Conservation (phyloP, 2,329 filamentous ascomycete species). For the Penicillium sp. region DNA sequence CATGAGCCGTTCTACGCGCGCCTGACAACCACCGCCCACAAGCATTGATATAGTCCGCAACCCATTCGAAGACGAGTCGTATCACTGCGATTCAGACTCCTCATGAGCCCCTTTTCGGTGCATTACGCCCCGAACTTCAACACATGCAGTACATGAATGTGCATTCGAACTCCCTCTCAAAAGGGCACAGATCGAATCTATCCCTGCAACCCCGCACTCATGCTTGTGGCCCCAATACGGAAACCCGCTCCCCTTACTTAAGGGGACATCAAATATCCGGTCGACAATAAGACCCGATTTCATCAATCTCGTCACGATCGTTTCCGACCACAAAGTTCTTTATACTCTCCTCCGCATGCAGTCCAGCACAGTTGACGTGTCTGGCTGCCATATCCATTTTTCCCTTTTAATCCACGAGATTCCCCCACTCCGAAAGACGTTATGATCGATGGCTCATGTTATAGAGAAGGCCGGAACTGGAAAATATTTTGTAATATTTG, state of each 20-base stretch:
- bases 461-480: constrained; percentile 38
- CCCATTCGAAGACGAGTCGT: constrained; percentile 16
- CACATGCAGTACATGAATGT: neutral
- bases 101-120: constrained; percentile 12
- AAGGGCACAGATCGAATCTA: neutral
- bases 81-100: constrained; percentile 20
- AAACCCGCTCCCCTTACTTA: neutral
- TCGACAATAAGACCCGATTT: constrained; percentile 3
- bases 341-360: constrained; percentile 13
- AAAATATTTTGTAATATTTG: constrained; percentile 28
- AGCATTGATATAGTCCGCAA: constrained; percentile 17
- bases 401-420: constrained; percentile 26
- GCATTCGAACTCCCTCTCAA: neutral
- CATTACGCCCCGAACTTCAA: constrained; percentile 7
- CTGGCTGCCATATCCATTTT: constrained; percentile 12
- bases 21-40: constrained; percentile 29
- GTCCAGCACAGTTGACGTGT: constrained; percentile 1
- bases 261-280: constrained; percentile 1
- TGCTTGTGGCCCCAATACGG: constrained; percentile 10
- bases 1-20: constrained; percentile 44
- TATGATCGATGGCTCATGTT: constrained; percentile 44
- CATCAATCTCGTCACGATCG: constrained; percentile 17
- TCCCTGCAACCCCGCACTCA: constrained; percentile 2
- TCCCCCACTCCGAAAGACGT: constrained; percentile 33
- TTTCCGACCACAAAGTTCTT: constrained; percentile 17